Evolutionary conservation across 768 basidiomycete genomes (phyloP).

Genomic region (Paxillus rubicundulus): DNA sequence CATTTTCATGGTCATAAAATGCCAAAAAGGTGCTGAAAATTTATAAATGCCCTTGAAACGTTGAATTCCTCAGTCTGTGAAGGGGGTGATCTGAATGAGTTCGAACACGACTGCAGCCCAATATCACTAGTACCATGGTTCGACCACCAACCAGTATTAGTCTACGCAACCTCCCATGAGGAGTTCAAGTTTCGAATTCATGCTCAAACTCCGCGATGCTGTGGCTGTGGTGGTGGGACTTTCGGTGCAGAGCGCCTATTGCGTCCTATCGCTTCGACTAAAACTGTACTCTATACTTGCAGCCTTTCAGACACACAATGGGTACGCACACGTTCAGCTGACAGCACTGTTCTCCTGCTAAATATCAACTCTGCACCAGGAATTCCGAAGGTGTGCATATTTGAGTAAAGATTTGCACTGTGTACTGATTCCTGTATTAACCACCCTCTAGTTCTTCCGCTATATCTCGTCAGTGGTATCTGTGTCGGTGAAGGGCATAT

Average conservation of each 20-base stretch:
- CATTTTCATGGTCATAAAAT: no score
- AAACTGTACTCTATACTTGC: constrained; percentile 6
- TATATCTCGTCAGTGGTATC: constrained; percentile 76
- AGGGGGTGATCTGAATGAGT: no score
- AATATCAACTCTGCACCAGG: constrained; percentile 31
- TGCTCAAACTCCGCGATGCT: not conserved
- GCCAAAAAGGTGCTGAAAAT: no score
- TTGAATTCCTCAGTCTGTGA: no score
- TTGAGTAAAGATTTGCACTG: not conserved
- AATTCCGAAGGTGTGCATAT: constrained; percentile 59
- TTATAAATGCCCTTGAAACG: no score
- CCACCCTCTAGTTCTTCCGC: constrained; percentile 76
- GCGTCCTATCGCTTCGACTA: no score
- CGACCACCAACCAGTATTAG: no score
- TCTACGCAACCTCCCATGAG: no score
- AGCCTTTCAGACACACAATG: constrained; percentile 15
- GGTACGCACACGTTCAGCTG: constrained; percentile 12
- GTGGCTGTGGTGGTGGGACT: constrained; percentile 14
- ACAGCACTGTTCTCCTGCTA: not conserved
- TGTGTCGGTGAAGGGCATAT: not conserved
- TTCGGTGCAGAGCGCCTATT: not conserved
- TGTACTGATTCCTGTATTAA: constrained; percentile 7
- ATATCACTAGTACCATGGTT: no score
- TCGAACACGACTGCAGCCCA: no score
- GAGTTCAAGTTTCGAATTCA: no score